phyloP scores from a whole-genome alignment of 177 flowering plant genomes.

The Vitis hybrid region DNA sequence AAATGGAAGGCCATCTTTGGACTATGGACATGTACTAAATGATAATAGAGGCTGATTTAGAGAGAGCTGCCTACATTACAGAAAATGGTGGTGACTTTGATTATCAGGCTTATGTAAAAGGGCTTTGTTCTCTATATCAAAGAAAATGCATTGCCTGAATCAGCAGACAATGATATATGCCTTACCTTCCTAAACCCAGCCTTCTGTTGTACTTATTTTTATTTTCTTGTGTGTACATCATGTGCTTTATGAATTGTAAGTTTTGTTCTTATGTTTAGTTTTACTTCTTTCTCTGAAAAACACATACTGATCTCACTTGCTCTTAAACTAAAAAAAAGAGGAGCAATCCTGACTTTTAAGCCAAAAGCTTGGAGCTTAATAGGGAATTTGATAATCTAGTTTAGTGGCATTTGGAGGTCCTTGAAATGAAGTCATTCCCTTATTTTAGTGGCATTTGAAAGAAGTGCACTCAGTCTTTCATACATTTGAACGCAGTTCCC shows the following conservation, averaged over 20 bases:
- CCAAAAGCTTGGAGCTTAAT: neutral
- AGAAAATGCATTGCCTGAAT: no score
- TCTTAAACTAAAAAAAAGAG: neutral
- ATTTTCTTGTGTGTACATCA: neutral
- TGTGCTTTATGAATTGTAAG: neutral
- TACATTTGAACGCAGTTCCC: neutral
- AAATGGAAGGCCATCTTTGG: no score
- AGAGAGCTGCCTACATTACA: no score
- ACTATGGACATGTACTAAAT: no score
- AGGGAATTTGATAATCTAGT: neutral
- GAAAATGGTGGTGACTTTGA: no score
- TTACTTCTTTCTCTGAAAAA: neutral
- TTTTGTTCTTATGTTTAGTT: neutral
- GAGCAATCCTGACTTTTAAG: neutral
- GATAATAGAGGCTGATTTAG: no score
- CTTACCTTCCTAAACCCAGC: no score
- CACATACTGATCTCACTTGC: neutral
- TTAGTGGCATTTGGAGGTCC: neutral
- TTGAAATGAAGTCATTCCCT: neutral
- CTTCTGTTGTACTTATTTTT: neutral
- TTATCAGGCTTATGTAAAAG: no score
- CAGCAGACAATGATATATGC: no score
- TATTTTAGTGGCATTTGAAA: neutral
- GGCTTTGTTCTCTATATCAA: no score
- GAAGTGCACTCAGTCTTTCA: neutral